Base-by-base conservation (phyloP, 257 asterid genomes). In the Fraxinus quadrangulata region DNA sequence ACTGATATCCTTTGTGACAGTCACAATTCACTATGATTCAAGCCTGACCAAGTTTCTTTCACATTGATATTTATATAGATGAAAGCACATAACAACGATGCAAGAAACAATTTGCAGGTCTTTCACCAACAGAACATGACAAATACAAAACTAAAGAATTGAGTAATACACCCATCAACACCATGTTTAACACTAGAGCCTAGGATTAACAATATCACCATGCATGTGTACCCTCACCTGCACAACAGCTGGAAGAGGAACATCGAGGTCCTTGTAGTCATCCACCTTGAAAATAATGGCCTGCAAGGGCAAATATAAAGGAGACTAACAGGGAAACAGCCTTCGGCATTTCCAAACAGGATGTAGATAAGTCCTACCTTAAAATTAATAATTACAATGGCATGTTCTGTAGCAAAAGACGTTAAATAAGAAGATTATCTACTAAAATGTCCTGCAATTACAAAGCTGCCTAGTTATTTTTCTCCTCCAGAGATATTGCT, bases 161-260 rank as follows among this genome's bases (percentile, higher is more conserved):
- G 9, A 24, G 37, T 21, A 67, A 30, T 2, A 45, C 70, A 34
- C 54, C 72, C 24, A 40, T 30, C n/a, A 54, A 74, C 37, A 72
- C 59, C 79, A 77, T 36, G 54, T 68, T 47, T 47, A 68, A 82
- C 72, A 45, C 77, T 26, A 71, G 51, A 77, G 56, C 40, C 75
- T 59, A 59, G 66, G 74, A 7, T 70, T 68, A 71, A 71, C 30
- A 77, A 80, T 33, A 72, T 71, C 21, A 56, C 77, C 77, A 79
- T 70, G 63, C 68, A 39, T 54, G 68, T 61, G 73, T 72, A 69
- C 79, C 61, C 83, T 79, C 77, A 93, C 98, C 99, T 95, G 99
- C 80, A 91, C 85, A 68, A 96, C 89, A 24, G 95, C 97, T 67
- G 99, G 99, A 83, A 96, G 96, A 77, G 98, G 99, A 75, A 96